Percentiles rank a stretch among this genome's conserved stretches.
phyloP scores from a whole-genome alignment of 257 asterid genomes.

The Paraleonurus japonicus region DNA sequence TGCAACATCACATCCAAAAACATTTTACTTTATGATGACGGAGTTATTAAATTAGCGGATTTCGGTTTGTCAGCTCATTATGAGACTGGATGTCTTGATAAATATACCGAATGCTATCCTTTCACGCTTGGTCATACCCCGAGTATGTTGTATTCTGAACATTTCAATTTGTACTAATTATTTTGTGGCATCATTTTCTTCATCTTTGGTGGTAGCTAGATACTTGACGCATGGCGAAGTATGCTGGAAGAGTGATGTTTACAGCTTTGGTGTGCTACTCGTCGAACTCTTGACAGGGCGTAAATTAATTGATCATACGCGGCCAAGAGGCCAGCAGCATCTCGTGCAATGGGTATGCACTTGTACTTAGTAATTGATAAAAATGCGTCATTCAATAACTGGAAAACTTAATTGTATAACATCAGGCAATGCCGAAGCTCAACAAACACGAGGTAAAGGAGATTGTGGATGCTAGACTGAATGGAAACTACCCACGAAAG shows the following conservation, averaged over 20 bases:
- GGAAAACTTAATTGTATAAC: background rate
- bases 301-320: slow-evolving; percentile 8
- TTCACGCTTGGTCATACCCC: slow-evolving; percentile 27
- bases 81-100: no score
- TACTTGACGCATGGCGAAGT: background rate
- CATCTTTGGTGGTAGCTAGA: background rate
- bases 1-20: slow-evolving; percentile 24
- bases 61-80: slow-evolving; percentile 36
- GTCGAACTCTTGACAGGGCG: slow-evolving; percentile 43
- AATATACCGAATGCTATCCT: background rate
- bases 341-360: slow-evolving; percentile 37
- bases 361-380: no score
- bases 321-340: slow-evolving; percentile 30
- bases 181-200: background rate
- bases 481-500: slow-evolving; percentile 44
- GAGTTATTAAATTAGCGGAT: slow-evolving; percentile 55
- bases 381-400: background rate
- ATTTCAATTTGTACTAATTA: background rate
- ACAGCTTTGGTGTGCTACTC: slow-evolving; percentile 41
- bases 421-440: slow-evolving; percentile 47
- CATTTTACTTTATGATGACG: slow-evolving; percentile 33
- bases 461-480: slow-evolving; percentile 43
- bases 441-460: slow-evolving; percentile 29
- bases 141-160: slow-evolving; percentile 38
- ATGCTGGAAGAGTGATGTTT: slow-evolving; percentile 33